Evolutionary conservation across 2,329 filamentous ascomycete species (phyloP).

Genomic region (Boeremia exigua): DNA sequence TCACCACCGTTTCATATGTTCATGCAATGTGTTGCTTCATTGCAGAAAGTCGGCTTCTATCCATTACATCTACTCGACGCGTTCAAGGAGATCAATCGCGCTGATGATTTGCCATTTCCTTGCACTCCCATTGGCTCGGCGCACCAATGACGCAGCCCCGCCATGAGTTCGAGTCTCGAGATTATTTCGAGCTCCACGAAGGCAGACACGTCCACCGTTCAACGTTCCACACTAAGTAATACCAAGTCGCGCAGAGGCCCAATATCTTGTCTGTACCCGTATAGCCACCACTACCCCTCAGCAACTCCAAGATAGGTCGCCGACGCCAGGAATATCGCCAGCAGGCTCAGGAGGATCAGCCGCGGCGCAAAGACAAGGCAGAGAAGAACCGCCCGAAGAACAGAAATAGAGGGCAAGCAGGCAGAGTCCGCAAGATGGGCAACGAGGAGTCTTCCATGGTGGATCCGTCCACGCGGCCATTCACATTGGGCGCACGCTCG

Average conservation of each 20-base stretch:
- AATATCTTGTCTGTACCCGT: not conserved
- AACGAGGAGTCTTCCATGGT: constrained; percentile 80
- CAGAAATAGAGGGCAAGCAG: constrained; percentile 29
- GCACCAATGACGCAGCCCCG: constrained; percentile 13
- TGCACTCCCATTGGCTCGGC: constrained; percentile 11
- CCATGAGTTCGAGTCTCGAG: constrained; percentile 1
- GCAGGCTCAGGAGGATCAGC: constrained; percentile 45
- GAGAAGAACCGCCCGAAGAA: constrained; percentile 22
- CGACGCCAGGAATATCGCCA: constrained; percentile 55
- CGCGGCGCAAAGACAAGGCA: constrained; percentile 32
- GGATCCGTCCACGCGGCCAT: constrained; percentile 68
- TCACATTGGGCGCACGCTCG: constrained; percentile 70
- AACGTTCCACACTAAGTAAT: constrained; percentile 1
- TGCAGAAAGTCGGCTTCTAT: not conserved
- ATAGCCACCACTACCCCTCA: not conserved
- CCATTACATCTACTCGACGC: not conserved
- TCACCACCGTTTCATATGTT: not conserved
- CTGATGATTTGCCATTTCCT: constrained; percentile 5
- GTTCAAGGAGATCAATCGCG: not conserved
- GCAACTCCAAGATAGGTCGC: constrained; percentile 56
- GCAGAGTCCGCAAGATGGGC: constrained; percentile 70
- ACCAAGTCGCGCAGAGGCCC: not conserved
- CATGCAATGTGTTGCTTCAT: not conserved
- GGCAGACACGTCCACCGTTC: not conserved
- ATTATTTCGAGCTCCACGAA: constrained; percentile 1